These are phyloP conservation scores for Septoria petroselini DNA, from an alignment of 2,329 filamentous ascomycete species.

Conservation along the genomic window DNA sequence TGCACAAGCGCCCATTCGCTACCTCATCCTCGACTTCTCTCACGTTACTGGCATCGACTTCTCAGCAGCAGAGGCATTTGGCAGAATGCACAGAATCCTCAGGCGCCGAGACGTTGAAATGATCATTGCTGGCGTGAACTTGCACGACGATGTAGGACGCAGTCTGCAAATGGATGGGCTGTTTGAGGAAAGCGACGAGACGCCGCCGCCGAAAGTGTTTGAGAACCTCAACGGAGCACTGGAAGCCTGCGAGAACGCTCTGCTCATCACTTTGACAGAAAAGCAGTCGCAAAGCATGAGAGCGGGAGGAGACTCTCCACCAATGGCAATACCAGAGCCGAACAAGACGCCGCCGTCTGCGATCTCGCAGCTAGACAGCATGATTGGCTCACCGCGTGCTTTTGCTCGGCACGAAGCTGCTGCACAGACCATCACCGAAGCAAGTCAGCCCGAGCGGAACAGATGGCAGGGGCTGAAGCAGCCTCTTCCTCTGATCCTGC, in stretches of 20 bases:
- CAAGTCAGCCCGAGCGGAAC: conserved; percentile 50
- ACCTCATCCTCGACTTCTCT: conserved; percentile 81
- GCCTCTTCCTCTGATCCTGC: conserved; percentile 84
- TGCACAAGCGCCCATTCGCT: conserved; percentile 73
- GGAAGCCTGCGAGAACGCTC: conserved; percentile 91
- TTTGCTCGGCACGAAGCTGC: conserved; percentile 76
- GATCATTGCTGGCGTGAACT: conserved; percentile 76
- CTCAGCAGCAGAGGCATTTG: conserved; percentile 92
- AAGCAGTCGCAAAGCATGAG: conserved; percentile 39
- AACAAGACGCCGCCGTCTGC: conserved; percentile 32
- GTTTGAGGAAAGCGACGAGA: conserved; percentile 65
- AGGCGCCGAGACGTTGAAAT: conserved; percentile 73
- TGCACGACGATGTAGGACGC: conserved; percentile 70
- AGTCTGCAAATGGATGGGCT: conserved; percentile 82
- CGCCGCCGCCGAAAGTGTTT: conserved; percentile 61
- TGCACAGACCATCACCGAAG: conserved; percentile 66
- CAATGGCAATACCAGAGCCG: conserved; percentile 32
- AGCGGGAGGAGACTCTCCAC: conserved; percentile 49
- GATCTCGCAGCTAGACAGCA: conserved; percentile 28
- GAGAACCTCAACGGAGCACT: conserved; percentile 89
- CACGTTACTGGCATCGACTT: conserved; percentile 93
- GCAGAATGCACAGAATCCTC: conserved; percentile 82
- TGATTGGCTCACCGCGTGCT: conserved; percentile 71
- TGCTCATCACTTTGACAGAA: conserved; percentile 57
- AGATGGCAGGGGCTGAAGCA: conserved; percentile 87